Conservation (phyloP, 23 red algal genomes). For the Gracilaria vermiculophylla region DNA sequence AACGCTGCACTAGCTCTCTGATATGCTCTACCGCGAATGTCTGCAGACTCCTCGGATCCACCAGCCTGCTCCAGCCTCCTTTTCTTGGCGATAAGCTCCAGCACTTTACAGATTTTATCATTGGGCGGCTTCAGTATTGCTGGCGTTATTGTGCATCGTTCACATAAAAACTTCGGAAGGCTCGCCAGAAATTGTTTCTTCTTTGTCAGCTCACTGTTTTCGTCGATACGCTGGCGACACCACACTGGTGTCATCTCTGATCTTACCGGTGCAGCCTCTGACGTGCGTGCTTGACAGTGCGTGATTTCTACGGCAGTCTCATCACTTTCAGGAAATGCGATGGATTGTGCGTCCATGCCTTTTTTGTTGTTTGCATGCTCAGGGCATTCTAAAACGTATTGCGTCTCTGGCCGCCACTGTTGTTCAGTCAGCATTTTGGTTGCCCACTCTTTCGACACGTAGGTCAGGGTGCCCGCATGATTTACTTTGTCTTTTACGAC, state of each 20-base stretch:
- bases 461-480: background rate
- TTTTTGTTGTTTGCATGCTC: background rate
- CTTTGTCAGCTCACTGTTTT: constrained; percentile 4
- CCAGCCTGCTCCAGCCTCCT: constrained; percentile 56
- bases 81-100: constrained; percentile 38
- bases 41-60: background rate
- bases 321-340: background rate
- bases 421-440: constrained; percentile 28
- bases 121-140: constrained; percentile 35
- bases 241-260: constrained; percentile 30
- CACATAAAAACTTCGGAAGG: constrained; percentile 26
- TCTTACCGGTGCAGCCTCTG: constrained; percentile 21
- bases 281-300: background rate
- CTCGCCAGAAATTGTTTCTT: background rate
- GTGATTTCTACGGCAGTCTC: background rate
- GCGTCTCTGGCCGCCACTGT: background rate
- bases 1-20: constrained; percentile 38
- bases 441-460: constrained; percentile 44
- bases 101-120: constrained; percentile 21
- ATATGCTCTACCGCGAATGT: constrained; percentile 59
- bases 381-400: constrained; percentile 34
- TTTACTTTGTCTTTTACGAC: background rate
- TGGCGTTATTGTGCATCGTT: constrained; percentile 45
- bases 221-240: background rate
- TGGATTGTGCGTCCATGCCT: background rate